A percentile compares a stretch with the other conserved stretches of the same genome.
These are phyloP conservation scores for Nicotiana sylvestris DNA, from an alignment of 257 asterid species.

Conservation along the genomic window DNA sequence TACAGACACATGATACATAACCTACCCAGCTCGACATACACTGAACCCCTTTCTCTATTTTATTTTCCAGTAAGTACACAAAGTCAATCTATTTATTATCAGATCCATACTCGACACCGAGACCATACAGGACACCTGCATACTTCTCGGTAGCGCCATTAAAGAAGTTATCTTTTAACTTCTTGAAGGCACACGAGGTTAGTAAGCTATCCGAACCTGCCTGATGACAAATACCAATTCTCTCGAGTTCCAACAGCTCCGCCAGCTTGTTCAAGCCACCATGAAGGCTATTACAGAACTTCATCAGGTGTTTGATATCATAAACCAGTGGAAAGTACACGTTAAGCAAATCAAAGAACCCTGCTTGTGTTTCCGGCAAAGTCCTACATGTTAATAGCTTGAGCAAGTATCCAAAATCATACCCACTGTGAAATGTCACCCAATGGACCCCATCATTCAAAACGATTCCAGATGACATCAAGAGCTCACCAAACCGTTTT, in stretches of 20 bases:
- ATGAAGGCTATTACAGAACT: constrained; percentile 17
- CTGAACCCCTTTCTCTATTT: constrained; percentile 8
- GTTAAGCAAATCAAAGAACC: constrained; percentile 13
- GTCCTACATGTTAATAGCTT: constrained; percentile 15
- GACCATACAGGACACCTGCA: constrained; percentile 19
- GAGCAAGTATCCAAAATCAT: constrained; percentile 17
- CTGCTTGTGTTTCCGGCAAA: constrained; percentile 9
- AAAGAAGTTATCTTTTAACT: constrained; percentile 17
- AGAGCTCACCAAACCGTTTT: constrained; percentile 8
- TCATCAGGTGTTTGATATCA: constrained; percentile 16
- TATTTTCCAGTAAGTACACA: constrained; percentile 14
- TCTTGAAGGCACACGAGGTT: constrained; percentile 12
- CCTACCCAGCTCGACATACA: constrained; percentile 13
- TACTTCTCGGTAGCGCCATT: constrained; percentile 12
- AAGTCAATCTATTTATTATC: constrained; percentile 14
- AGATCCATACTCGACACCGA: constrained; percentile 11
- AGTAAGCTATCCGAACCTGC: constrained; percentile 17
- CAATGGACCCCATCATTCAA: constrained; percentile 10
- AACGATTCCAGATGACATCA: constrained; percentile 13
- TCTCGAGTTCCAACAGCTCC: constrained; percentile 11
- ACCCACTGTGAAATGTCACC: constrained; percentile 19
- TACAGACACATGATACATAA: constrained; percentile 15
- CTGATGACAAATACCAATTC: constrained; percentile 14
- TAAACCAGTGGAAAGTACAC: constrained; percentile 13
- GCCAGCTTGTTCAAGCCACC: constrained; percentile 18